These are phyloP conservation scores for Melampsora larici-populina DNA, from an alignment of 1,284 basidiomycete species.

Conservation along the genomic window DNA sequence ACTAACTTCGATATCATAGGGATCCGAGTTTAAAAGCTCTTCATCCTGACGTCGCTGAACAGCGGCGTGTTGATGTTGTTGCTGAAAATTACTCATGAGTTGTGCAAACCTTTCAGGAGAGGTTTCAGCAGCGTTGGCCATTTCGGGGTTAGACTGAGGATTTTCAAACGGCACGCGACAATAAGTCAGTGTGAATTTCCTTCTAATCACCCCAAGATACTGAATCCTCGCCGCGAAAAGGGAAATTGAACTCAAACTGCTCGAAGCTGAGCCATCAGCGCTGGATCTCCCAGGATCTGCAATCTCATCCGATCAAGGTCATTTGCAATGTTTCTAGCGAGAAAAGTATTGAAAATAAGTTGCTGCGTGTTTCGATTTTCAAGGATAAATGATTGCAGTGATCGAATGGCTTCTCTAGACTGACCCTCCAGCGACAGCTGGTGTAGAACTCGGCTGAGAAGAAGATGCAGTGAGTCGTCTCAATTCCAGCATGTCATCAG, in stretches of 20 bases:
- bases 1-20: constrained; percentile 74
- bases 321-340: constrained; percentile 51
- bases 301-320: constrained; percentile 86
- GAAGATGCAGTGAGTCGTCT: constrained; percentile 19
- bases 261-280: constrained; percentile 70
- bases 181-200: constrained; percentile 43
- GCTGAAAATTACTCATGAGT: constrained; percentile 65
- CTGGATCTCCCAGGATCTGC: constrained; percentile 77
- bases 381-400: neutral
- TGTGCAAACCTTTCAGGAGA: constrained; percentile 71
- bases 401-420: neutral
- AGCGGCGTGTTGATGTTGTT: constrained; percentile 62
- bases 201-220: neutral
- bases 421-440: constrained; percentile 34
- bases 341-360: too few species aligned
- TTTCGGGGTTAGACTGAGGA: constrained; percentile 68
- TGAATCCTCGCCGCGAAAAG: constrained; percentile 45
- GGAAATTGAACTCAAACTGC: constrained; percentile 57
- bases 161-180: neutral
- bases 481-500: constrained; percentile 40
- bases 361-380: too few species aligned
- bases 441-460: neutral
- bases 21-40: constrained; percentile 68
- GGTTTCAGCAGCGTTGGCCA: constrained; percentile 68
- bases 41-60: constrained; percentile 55